Evolutionary conservation across 495 filamentous ascomycete genomes (phyloP).

Genomic region (Penicillium diatomitis): DNA sequence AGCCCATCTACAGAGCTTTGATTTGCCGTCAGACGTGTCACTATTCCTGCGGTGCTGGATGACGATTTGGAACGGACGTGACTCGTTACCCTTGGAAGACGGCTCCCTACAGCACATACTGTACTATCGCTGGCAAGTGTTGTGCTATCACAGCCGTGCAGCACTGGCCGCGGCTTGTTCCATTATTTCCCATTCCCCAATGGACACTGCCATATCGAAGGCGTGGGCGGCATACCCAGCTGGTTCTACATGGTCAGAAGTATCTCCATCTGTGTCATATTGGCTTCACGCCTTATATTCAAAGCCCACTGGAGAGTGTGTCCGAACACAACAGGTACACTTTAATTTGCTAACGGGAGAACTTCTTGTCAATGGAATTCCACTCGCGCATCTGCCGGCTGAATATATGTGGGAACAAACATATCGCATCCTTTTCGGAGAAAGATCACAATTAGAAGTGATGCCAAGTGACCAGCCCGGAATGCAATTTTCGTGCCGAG

Average conservation of each 20-base stretch:
- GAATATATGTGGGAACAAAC: slow-evolving; percentile 15
- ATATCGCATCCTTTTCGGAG: not conserved
- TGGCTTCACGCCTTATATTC: not conserved
- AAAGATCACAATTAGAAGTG: not conserved
- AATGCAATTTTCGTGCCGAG: not conserved
- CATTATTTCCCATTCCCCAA: not conserved
- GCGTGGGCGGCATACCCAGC: slow-evolving; percentile 25
- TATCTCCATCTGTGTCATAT: not conserved
- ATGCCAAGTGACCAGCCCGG: not conserved
- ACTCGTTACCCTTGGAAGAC: not conserved
- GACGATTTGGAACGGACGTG: slow-evolving; percentile 22
- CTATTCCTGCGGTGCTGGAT: slow-evolving; percentile 31
- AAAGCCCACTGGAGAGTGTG: slow-evolving; percentile 1
- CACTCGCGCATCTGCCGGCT: slow-evolving; percentile 39
- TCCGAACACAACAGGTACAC: slow-evolving; percentile 23
- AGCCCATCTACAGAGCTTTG: slow-evolving; percentile 8
- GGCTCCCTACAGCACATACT: slow-evolving; percentile 11
- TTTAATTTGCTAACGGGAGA: slow-evolving; percentile 47
- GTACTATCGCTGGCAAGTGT: slow-evolving; percentile 19
- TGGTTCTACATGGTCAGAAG: not conserved
- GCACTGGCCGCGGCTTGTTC: slow-evolving; percentile 8
- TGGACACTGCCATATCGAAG: slow-evolving; percentile 27
- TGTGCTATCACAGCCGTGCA: slow-evolving; percentile 14
- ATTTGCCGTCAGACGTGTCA: slow-evolving; percentile 13
- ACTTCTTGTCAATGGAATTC: slow-evolving; percentile 47